Base-by-base conservation (phyloP, 208 protist species). In the Blastocrithidia nonstop region DNA sequence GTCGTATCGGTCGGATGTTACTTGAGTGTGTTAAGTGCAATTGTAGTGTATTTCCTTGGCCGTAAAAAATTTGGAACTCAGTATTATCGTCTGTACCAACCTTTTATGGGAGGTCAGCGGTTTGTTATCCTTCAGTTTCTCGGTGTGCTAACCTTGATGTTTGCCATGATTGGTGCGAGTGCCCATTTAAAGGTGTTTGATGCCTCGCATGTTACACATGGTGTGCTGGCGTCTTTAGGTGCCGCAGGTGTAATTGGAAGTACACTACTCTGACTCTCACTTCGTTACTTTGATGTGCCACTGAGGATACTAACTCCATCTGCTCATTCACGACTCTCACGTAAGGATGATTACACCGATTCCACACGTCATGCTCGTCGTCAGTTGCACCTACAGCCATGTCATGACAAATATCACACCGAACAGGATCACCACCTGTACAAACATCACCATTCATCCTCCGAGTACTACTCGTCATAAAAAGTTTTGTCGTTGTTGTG, bases 101-200 rank as follows among this genome's bases (percentile, higher is more conserved):
- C 82, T 3, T 92, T 92, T 41, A 47, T 44, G 23, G 82, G 82
- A 1, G 82, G 82, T 9, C 52, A 64, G 6, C 41, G 45, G 25
- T 92, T 84, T 38, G 71, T 92, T n/a, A 44, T 63, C 8, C 19
- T 88, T n/a, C 82, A 92, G 55, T 46, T 54, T 41, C 57, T 77
- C 44, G 79, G 79, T n/a, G 57, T 76, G 35, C 50, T 56, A 9
- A 55, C 46, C 20, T 29, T 84, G 5, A 40, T 49, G 6, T 15
- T 51, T 9, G 46, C 56, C 5, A 43, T 75, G 29, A 38, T 67
- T 6, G 11, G 56, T 9, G 47, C 48, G 4, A 17, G 45, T 25
- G 28, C 53, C 2, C 74, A 83, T 41, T 25, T 65, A 20, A 38
- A 50, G 3, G 29, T 60, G 9, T 71, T 71, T 37, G 50, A 68